phyloP scores from a whole-genome alignment of 306 rosid species.

The Arachis stenosperma region DNA sequence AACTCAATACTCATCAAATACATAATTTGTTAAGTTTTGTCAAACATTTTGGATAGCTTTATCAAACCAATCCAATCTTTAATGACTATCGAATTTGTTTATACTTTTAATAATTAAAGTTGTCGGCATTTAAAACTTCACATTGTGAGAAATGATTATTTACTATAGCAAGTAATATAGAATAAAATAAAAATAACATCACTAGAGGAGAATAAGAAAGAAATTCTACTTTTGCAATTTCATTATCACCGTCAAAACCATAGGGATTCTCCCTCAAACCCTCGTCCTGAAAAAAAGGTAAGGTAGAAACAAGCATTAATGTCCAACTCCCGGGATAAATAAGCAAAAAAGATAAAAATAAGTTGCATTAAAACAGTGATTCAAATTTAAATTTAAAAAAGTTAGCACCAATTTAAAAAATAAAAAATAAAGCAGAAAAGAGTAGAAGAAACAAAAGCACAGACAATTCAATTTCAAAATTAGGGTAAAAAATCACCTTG shows the following conservation, averaged over 20 bases:
- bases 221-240: conserved; percentile 47
- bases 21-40: no score
- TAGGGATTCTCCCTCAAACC: conserved; percentile 52
- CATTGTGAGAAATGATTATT: no score
- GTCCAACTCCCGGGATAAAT: neutral
- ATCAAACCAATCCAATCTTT: no score
- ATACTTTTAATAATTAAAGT: no score
- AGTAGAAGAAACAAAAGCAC: no score
- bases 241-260: conserved; percentile 44
- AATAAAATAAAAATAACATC: neutral
- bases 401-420: no score
- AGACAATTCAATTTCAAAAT: neutral
- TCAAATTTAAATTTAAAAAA: neutral
- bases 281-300: conserved; percentile 55
- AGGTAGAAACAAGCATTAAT: conserved; percentile 27
- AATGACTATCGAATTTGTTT: no score
- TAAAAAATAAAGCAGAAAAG: no score
- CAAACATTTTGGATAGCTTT: no score
- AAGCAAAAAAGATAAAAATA: neutral
- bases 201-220: neutral
- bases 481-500: conserved; percentile 50
- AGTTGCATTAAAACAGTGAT: neutral
- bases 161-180: no score
- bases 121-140: no score
- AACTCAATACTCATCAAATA: no score